A percentile compares a stretch with the other conserved stretches of the same genome.
Evolutionary conservation across 305 asterid genomes (phyloP).

Genomic region (Fraxinus angustifolia): DNA sequence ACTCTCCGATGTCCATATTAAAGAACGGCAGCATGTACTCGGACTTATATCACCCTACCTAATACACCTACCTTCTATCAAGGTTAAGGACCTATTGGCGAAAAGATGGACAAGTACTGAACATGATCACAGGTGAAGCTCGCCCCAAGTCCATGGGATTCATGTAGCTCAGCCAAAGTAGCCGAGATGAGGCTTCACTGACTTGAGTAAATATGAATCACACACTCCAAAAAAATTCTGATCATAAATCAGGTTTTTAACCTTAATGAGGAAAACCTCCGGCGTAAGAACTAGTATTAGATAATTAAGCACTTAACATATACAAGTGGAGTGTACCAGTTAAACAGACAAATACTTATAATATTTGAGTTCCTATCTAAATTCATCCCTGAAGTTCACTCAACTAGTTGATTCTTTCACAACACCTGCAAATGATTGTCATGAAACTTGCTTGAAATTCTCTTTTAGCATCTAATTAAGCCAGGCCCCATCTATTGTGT

Average conservation of each 20-base stretch:
- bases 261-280: neutral
- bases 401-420: neutral
- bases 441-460: neutral
- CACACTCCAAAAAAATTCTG: neutral
- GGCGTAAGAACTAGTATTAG: neutral
- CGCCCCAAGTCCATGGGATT: neutral
- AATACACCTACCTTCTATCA: neutral
- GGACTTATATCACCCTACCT: neutral
- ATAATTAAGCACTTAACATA: neutral
- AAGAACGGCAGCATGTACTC: neutral
- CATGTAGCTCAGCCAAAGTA: constrained; percentile 1
- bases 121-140: constrained; percentile 8
- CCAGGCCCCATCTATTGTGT: neutral
- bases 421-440: neutral
- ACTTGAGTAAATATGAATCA: neutral
- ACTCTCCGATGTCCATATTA: neutral
- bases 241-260: neutral
- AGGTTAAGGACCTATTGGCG: neutral
- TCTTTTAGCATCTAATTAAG: neutral
- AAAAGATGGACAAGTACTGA: neutral
- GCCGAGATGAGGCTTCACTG: neutral
- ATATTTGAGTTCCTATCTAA: neutral
- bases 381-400: neutral
- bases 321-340: neutral
- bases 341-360: neutral